A percentile compares a stretch with the other conserved stretches of the same genome.
phyloP scores from a whole-genome alignment of 495 filamentous ascomycete genomes.

The Echria macrotheca region DNA sequence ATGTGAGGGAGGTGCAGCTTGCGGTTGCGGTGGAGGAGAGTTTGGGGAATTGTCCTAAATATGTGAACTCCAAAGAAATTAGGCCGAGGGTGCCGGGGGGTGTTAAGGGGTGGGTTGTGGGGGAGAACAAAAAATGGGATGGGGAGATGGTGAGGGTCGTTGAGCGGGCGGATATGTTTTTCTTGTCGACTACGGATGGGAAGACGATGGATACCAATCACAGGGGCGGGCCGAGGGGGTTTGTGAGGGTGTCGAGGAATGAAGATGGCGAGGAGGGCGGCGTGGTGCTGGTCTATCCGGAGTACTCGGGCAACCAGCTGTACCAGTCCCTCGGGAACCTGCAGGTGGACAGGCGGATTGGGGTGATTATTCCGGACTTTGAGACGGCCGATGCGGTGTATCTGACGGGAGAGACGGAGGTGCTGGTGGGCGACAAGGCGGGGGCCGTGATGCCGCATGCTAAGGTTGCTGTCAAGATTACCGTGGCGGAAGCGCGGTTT shows the following conservation, averaged over 20 bases:
- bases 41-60: conserved; percentile 79
- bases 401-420: conserved; percentile 57
- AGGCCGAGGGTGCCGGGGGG: conserved; percentile 47
- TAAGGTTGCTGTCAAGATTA: conserved; percentile 65
- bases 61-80: conserved; percentile 68
- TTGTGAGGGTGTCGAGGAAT: conserved; percentile 61
- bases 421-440: conserved; percentile 58
- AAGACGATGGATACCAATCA: conserved; percentile 80
- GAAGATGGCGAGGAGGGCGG: conserved; percentile 25
- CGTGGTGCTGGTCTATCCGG: conserved; percentile 61
- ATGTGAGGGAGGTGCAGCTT: conserved; percentile 54
- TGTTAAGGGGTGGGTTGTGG: conserved; percentile 9
- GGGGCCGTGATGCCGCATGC: conserved; percentile 56
- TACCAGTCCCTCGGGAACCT: conserved; percentile 81
- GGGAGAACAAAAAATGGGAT: conserved; percentile 23
- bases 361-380: conserved; percentile 66
- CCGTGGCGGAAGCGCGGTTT: conserved; percentile 52
- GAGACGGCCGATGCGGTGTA: conserved; percentile 65
- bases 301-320: conserved; percentile 75
- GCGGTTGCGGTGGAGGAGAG: conserved; percentile 62
- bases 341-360: conserved; percentile 53
- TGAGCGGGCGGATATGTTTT: conserved; percentile 65
- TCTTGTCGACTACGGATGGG: conserved; percentile 62
- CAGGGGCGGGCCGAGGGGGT: conserved; percentile 69
- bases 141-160: conserved; percentile 54